These are phyloP conservation scores for Centaurea solstitialis DNA, from an alignment of 129 eudicot genomes.

Conservation along the genomic window DNA sequence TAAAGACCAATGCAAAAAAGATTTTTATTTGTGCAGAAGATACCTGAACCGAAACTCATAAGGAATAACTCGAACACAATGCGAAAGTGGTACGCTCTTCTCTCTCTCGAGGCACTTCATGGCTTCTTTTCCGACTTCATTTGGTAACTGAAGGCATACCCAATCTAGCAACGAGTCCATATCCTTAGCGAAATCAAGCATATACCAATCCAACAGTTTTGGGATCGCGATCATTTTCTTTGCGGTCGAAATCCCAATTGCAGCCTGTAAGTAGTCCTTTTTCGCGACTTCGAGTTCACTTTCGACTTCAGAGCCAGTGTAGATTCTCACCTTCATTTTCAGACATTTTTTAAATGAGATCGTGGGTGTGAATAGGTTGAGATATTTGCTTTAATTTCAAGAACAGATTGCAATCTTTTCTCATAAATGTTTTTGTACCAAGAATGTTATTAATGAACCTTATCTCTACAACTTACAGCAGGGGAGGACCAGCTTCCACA, in stretches of 20 bases:
- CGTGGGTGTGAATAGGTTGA: slow-evolving; percentile 18
- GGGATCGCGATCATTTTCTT: slow-evolving; percentile 65
- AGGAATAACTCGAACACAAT: slow-evolving; percentile 60
- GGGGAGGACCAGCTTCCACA: slow-evolving; percentile 99
- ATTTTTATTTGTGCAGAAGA: slow-evolving; percentile 60
- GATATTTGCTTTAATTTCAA: not conserved
- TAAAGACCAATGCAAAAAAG: slow-evolving; percentile 1
- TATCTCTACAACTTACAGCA: slow-evolving; percentile 74
- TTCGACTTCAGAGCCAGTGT: slow-evolving; percentile 78
- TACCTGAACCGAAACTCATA: slow-evolving; percentile 90
- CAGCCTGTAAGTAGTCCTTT: slow-evolving; percentile 73
- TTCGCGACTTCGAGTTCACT: slow-evolving; percentile 76
- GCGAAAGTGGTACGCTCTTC: slow-evolving; percentile 51
- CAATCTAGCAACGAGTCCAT: slow-evolving; percentile 82
- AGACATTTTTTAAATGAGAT: slow-evolving; percentile 1
- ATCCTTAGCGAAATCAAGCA: slow-evolving; percentile 92
- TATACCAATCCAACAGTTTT: slow-evolving; percentile 86
- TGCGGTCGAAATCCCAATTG: slow-evolving; percentile 60
- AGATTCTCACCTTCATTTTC: slow-evolving; percentile 73
- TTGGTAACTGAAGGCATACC: slow-evolving; percentile 88
- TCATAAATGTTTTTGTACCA: slow-evolving; percentile 17
- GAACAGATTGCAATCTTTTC: slow-evolving; percentile 10
- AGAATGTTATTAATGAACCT: slow-evolving; percentile 30
- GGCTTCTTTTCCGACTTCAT: slow-evolving; percentile 72
- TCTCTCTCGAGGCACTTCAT: slow-evolving; percentile 73